A percentile compares a stretch with the other conserved stretches of the same genome.
Conservation (phyloP, 495 filamentous ascomycete species). For the Amniculicola lignicola region DNA sequence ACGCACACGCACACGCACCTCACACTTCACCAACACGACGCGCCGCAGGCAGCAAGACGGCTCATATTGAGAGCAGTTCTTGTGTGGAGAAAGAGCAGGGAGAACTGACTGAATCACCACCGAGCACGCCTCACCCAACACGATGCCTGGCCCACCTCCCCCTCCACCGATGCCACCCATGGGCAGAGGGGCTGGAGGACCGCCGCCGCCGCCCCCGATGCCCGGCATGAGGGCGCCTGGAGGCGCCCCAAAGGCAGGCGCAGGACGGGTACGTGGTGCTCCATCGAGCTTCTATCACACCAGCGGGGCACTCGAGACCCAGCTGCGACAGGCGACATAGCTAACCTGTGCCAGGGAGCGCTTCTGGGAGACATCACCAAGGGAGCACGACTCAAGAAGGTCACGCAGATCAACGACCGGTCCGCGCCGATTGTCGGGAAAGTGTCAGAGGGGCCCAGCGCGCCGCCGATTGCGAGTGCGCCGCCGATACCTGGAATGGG, state of each 20-base stretch:
- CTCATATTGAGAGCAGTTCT: not conserved
- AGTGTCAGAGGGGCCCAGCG: conserved; percentile 53
- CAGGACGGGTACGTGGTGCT: conserved; percentile 53
- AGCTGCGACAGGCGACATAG: too few species aligned
- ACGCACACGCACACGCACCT: not conserved
- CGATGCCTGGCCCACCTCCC: conserved; percentile 70
- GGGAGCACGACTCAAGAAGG: conserved; percentile 78
- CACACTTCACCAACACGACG: conserved; percentile 8
- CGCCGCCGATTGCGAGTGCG: conserved; percentile 64
- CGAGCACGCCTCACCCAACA: conserved; percentile 34
- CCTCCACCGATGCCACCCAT: conserved; percentile 60
- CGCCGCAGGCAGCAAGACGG: conserved; percentile 17
- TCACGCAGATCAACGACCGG: conserved; percentile 77
- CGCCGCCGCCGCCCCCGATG: conserved; percentile 63
- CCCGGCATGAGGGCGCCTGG: conserved; percentile 38
- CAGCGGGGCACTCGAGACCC: conserved; percentile 20
- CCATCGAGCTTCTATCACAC: not conserved
- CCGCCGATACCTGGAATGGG: conserved; percentile 73
- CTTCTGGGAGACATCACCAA: conserved; percentile 87
- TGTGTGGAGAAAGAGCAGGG: conserved; percentile 11
- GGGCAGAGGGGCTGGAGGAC: conserved; percentile 50
- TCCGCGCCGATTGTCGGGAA: conserved; percentile 72
- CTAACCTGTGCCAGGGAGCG: conserved; percentile 61
- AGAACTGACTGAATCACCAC: not conserved
- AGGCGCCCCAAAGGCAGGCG: conserved; percentile 47